Base-by-base conservation (phyloP, 306 rosid species). In the Fagus sylvatica region DNA sequence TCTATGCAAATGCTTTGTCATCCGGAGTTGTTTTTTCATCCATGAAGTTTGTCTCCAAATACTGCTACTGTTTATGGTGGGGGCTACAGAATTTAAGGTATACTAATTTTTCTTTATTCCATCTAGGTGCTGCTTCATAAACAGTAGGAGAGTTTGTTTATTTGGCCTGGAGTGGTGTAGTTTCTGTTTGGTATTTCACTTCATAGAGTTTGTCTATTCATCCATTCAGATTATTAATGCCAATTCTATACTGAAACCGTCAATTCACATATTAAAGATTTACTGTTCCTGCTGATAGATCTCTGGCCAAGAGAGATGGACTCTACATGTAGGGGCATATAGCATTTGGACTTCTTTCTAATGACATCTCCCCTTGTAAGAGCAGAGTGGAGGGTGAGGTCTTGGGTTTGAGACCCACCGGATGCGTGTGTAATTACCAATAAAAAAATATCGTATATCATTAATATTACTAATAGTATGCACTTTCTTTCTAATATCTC, bases 61-160 rank as follows among this genome's bases (percentile, higher is more conserved):
- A 95, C 78, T 93, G 98, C 85, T 95, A 93, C 84, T 93, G 99
- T 80, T 85, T 95, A 62, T 95, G 98, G 99, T 95, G 99, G 99
- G 99, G 99, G 62, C 93, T 93, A 66, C 99, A 95, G 80, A 95
- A 95, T 69, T 86, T 95, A 83, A 95, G 99, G 98, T 93, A 78
- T 39, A 73, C 67, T 79, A 53, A 3, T 74, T 79, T 40, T 66
- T 48, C 69, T 74, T 62, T 43, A 17, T 42, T 46, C 17, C 49
- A 42, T 36, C 33, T 33, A 49, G 43, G 39, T 33, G 72, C 60
- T 11, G 46, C 16, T 46, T 2, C 51, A 36, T 62, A 34, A 61
- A 15, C 43, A 15, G 37, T 59, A 28, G 53, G 55, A 65, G 60
- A 61, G 40, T 76, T 83, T 60, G 46, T 79, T 56, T 12, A 2